Percentiles rank a stretch among this genome's conserved stretches.
These are phyloP conservation scores for Amaranthus hypochondriacus DNA, from an alignment of 148 eudicot species.

Conservation along the genomic window DNA sequence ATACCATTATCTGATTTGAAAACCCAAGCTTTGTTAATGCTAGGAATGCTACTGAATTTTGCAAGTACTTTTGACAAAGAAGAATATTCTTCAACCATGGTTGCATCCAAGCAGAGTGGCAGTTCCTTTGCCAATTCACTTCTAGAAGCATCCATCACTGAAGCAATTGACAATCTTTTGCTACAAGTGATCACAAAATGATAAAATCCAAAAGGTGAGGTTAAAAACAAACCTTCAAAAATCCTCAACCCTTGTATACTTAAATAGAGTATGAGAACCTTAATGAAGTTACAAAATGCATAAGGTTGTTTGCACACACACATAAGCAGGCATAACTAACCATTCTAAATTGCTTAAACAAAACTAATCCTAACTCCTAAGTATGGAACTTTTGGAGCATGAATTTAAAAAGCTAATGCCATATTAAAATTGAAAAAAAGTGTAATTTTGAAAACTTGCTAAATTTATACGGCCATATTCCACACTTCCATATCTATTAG, in stretches of 20 bases:
- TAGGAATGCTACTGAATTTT: slow-evolving; percentile 52
- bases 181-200: slow-evolving; percentile 4
- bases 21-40: slow-evolving; percentile 69
- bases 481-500: not conserved
- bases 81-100: slow-evolving; percentile 52
- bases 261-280: not conserved
- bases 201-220: not conserved
- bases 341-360: not conserved
- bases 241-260: not conserved
- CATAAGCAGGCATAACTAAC: not conserved
- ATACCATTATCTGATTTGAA: slow-evolving; percentile 52
- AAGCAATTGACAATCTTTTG: slow-evolving; percentile 21
- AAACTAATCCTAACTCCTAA: not conserved
- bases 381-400: not conserved
- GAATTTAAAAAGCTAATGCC: not conserved
- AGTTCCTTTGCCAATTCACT: slow-evolving; percentile 33
- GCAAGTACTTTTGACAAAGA: slow-evolving; percentile 62
- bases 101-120: slow-evolving; percentile 43
- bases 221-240: not conserved
- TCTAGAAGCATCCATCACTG: slow-evolving; percentile 45
- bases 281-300: not conserved
- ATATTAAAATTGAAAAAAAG: not conserved
- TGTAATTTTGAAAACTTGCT: not conserved
- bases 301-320: not conserved
- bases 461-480: not conserved